Percentiles rank a stretch among this genome's conserved stretches.
Conservation (phyloP, 2,329 filamentous ascomycete genomes). For the Colletotrichum spinosum region DNA sequence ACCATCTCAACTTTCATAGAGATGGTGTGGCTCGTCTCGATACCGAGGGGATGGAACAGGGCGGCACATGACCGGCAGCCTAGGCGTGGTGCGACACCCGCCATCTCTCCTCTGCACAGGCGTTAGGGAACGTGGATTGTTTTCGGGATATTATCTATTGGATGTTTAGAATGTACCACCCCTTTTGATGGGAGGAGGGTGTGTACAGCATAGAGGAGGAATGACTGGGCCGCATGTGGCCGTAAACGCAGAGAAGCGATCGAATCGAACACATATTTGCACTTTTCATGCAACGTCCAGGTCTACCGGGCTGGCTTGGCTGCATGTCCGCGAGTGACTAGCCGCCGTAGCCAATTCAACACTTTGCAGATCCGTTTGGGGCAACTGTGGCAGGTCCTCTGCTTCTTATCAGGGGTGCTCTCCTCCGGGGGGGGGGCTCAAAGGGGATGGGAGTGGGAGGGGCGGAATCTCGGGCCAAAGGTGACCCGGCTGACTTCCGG, state of each 20-base stretch:
- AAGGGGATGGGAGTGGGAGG: constrained; percentile 20
- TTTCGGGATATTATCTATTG: constrained; percentile 9
- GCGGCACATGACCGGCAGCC: neutral
- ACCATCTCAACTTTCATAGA: neutral
- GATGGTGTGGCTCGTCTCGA: neutral
- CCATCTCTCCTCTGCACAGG: neutral
- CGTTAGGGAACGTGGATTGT: constrained; percentile 9
- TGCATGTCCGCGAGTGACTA: constrained; percentile 1
- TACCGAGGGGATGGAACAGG: neutral
- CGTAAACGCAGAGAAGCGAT: neutral
- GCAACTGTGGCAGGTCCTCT: constrained; percentile 20
- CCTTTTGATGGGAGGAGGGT: constrained; percentile 3
- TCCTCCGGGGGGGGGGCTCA: constrained; percentile 21
- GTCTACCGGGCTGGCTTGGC: constrained; percentile 1
- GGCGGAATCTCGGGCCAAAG: constrained; percentile 26
- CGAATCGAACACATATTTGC: constrained; percentile 1
- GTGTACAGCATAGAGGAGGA: constrained; percentile 9
- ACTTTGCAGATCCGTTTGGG: constrained; percentile 8
- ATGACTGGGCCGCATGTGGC: neutral
- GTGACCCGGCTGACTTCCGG: neutral
- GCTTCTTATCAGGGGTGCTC: neutral
- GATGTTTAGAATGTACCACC: neutral
- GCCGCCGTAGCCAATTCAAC: constrained; percentile 18
- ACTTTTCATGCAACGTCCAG: constrained; percentile 1
- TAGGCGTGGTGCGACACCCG: neutral